Base-by-base conservation (phyloP, 2,329 filamentous ascomycete species). In the Trichoderma sp. region DNA sequence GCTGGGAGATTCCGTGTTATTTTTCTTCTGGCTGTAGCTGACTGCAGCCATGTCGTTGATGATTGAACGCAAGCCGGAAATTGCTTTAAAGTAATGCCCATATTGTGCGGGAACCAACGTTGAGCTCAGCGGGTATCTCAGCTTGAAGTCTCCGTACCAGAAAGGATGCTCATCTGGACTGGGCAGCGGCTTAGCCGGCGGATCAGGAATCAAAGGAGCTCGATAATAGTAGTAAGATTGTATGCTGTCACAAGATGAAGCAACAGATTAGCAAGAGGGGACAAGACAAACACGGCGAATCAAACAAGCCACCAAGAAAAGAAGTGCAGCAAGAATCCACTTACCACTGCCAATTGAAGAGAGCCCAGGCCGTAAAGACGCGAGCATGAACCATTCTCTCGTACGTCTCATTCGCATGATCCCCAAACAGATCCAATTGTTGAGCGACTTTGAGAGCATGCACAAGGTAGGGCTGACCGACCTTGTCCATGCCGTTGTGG, bases 281-380 rank as follows among this genome's bases (percentile, higher is more conserved):
- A 14, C 57, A 11, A 15, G 9, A 28, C 15, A 3, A n/a, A 15
- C 21, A 6, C 15, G 4, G 30, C 24, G 26, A 14, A 11, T 43
- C 21, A 18, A 53, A 15, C 18, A 6, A 32, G 47, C 21, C 21
- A 18, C 12, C 28, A 24, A 30, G 2, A 26, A 15, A 15, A 36
- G 26, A 4, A 32, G 26, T 18, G 4, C 2, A 6, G n/a, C 24
- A n/a, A 11, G 21, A 26, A 32, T 15, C 9, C 12, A 57, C 74
- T 18, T 78, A 81, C 80, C 74, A 77, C 72, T 81, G 77, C 77
- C 77, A 81, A 24, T 64, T 74, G 64, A 78, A 82, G 8, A 81
- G 43, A 6, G 74, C 74, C 80, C 81, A 82, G 0, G 80, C 80
- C 3, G 81, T 82, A 60, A 78, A 79, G 0, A 76, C 71, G 47